phyloP scores from a whole-genome alignment of 345 rosid genomes.

The Aquilaria yunnanensis region DNA sequence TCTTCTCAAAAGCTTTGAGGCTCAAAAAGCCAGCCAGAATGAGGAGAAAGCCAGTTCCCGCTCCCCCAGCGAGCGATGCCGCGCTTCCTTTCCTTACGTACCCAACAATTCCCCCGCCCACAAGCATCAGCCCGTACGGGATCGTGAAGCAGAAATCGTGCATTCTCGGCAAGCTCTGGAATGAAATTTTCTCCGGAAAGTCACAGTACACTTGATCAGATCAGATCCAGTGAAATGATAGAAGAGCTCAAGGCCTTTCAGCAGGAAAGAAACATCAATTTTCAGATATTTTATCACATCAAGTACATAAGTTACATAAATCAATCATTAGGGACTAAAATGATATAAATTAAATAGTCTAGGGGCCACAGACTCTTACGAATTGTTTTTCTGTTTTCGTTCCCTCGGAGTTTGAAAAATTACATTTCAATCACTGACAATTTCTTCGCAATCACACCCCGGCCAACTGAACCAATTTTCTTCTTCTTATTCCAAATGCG shows the following conservation, averaged over 20 bases:
- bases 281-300: no score
- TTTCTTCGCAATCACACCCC: no score
- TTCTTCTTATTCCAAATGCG: slow-evolving; percentile 8
- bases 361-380: no score
- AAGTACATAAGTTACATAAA: no score
- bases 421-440: no score
- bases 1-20: slow-evolving; percentile 74
- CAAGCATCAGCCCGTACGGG: slow-evolving; percentile 82
- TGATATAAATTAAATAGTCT: no score
- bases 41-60: slow-evolving; percentile 63
- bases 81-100: slow-evolving; percentile 67
- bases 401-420: no score
- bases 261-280: no score
- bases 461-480: no score
- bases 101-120: slow-evolving; percentile 82
- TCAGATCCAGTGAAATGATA: not conserved
- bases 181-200: slow-evolving; percentile 3
- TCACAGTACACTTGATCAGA: slow-evolving; percentile 9
- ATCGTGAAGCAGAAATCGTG: slow-evolving; percentile 97
- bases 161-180: slow-evolving; percentile 30
- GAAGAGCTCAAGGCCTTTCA: no score
- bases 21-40: slow-evolving; percentile 80
- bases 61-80: slow-evolving; percentile 85
- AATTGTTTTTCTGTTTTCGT: no score
- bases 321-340: no score